Evolutionary conservation across 805 yeast genomes (phyloP).

Genomic region (Yamadazyma kitorensis): DNA sequence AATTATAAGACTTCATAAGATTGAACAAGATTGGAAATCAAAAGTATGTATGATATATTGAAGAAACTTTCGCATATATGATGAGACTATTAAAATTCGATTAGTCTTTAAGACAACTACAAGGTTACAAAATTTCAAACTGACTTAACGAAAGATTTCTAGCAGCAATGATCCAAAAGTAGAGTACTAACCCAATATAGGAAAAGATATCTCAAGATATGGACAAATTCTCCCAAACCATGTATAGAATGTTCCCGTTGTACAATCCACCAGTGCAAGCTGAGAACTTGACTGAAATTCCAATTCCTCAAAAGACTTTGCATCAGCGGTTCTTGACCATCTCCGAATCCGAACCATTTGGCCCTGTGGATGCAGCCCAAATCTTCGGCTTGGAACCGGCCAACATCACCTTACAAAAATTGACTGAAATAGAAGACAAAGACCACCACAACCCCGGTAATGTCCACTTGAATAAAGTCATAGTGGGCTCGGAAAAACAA

Average conservation of each 20-base stretch:
- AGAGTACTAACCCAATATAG: slow-evolving; percentile 42
- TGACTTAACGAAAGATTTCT: no score
- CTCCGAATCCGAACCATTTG: slow-evolving; percentile 94
- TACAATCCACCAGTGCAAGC: slow-evolving; percentile 42
- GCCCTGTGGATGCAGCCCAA: slow-evolving; percentile 92
- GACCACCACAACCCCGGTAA: slow-evolving; percentile 24
- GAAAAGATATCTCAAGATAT: slow-evolving; percentile 54
- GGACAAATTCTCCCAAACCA: slow-evolving; percentile 51
- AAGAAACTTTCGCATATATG: slow-evolving; percentile 3
- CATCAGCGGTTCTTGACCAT: slow-evolving; percentile 82
- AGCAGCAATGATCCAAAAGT: no score
- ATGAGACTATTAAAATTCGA: slow-evolving; percentile 44
- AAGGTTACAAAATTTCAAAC: slow-evolving; percentile 15
- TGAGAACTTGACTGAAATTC: slow-evolving; percentile 91
- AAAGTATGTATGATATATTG: slow-evolving; percentile 49
- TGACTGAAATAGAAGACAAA: slow-evolving; percentile 54
- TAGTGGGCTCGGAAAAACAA: slow-evolving; percentile 55
- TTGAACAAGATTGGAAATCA: slow-evolving; percentile 62
- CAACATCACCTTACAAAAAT: slow-evolving; percentile 64
- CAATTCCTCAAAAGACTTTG: slow-evolving; percentile 78
- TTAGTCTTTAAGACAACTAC: slow-evolving; percentile 73
- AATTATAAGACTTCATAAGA: slow-evolving; percentile 60
- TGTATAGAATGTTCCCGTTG: slow-evolving; percentile 83
- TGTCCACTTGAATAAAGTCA: slow-evolving; percentile 22
- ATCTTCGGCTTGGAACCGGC: slow-evolving; percentile 88